Evolutionary conservation across 306 rosid genomes (phyloP).

Genomic region (Dalbergia oliveri): DNA sequence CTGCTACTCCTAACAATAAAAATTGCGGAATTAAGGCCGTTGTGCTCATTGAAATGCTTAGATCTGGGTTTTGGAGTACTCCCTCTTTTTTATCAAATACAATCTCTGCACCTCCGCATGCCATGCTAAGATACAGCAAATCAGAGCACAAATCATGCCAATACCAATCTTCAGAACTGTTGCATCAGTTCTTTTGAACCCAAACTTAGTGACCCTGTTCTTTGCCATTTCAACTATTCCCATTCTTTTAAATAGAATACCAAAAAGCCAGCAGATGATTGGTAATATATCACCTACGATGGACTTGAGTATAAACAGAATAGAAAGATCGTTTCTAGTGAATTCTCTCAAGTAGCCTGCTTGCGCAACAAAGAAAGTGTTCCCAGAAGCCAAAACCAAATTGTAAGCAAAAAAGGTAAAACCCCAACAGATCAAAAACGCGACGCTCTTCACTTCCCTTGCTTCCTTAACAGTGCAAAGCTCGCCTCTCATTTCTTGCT

Average conservation of each 20-base stretch:
- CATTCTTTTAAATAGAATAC: not conserved
- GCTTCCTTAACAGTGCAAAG: not conserved
- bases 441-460: not conserved
- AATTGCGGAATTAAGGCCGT: slow-evolving; percentile 1
- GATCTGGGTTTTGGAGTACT: not conserved
- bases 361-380: slow-evolving; percentile 17
- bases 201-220: not conserved
- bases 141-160: not conserved
- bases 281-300: not conserved
- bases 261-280: not conserved
- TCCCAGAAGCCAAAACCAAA: not conserved
- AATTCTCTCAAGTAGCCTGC: not conserved
- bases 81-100: not conserved
- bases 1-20: not conserved
- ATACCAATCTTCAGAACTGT: not conserved
- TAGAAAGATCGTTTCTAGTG: not conserved
- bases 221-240: not conserved
- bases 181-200: not conserved
- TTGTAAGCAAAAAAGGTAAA: too few relatives aligned
- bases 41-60: not conserved
- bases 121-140: not conserved
- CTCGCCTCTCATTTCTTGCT: not conserved
- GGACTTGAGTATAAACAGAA: not conserved
- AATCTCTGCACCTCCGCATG: not conserved
- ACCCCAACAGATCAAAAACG: not conserved